These are phyloP conservation scores for Rhynchosporium secalis DNA, from an alignment of 2,329 filamentous ascomycete genomes.

Conservation along the genomic window DNA sequence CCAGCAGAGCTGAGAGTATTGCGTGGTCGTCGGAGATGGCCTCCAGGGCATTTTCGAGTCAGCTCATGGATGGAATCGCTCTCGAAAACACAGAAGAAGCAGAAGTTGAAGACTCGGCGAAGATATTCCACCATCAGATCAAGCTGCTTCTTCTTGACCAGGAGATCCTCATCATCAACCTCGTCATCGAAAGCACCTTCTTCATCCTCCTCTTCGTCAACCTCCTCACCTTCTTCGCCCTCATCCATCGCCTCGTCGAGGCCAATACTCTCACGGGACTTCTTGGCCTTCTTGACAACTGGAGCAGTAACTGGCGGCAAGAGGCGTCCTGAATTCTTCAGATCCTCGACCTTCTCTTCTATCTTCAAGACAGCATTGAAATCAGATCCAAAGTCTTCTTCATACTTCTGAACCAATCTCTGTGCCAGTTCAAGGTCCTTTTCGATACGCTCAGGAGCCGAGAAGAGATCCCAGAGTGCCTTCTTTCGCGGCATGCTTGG, in stretches of 20 bases:
- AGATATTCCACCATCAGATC: slow-evolving; percentile 96
- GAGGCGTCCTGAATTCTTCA: slow-evolving; percentile 74
- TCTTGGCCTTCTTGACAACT: slow-evolving; percentile 61
- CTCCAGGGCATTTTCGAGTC: slow-evolving; percentile 91
- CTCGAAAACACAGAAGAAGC: slow-evolving; percentile 99
- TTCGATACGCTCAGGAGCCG: slow-evolving; percentile 87
- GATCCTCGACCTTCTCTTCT: slow-evolving; percentile 80
- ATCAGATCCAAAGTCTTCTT: slow-evolving; percentile 75
- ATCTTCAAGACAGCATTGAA: slow-evolving; percentile 79
- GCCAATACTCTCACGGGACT: slow-evolving; percentile 55
- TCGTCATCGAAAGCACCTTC: slow-evolving; percentile 70
- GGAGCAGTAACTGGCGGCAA: slow-evolving; percentile 61
- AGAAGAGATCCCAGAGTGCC: slow-evolving; percentile 95
- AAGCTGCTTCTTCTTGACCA: slow-evolving; percentile 94
- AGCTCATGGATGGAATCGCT: slow-evolving; percentile 96
- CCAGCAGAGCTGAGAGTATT: slow-evolving; percentile 81
- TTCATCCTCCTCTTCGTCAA: slow-evolving; percentile 76
- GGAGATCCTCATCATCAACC: slow-evolving; percentile 82
- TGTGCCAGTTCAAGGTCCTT: slow-evolving; percentile 84
- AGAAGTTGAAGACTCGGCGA: slow-evolving; percentile 96
- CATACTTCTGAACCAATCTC: slow-evolving; percentile 79
- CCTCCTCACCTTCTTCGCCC: slow-evolving; percentile 56
- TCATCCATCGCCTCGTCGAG: slow-evolving; percentile 64
- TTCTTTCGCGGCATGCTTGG: slow-evolving; percentile 87
- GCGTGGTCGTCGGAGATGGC: slow-evolving; percentile 89